These are phyloP conservation scores for Mucor racemosus DNA, from an alignment of 371 early-diverging fungal genomes.

Conservation along the genomic window DNA sequence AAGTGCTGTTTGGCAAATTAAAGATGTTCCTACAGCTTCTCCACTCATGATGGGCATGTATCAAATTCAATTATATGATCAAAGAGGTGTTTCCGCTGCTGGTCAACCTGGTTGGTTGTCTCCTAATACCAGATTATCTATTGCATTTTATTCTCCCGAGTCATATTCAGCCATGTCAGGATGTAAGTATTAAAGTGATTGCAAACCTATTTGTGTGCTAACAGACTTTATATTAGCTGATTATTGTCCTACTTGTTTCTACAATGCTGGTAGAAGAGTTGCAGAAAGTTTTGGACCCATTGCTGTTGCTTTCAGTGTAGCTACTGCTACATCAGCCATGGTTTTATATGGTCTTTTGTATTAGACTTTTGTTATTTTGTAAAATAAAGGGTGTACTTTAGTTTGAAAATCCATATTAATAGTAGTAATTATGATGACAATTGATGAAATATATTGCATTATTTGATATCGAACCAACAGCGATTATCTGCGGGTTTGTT, in stretches of 20 bases:
- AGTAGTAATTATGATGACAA: no score
- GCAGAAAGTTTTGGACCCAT: conserved; percentile 33
- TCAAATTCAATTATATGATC: conserved; percentile 52
- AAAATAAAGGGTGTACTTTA: not conserved
- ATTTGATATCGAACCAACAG: no score
- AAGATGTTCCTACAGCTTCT: conserved; percentile 41
- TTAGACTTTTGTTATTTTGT: not conserved
- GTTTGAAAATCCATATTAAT: no score
- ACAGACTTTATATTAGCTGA: conserved; percentile 23
- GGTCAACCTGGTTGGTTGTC: conserved; percentile 45
- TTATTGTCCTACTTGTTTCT: conserved; percentile 50
- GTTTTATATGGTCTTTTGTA: conserved; percentile 39
- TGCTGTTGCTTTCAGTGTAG: conserved; percentile 43
- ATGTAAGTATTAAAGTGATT: conserved; percentile 24
- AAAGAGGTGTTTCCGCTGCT: conserved; percentile 45
- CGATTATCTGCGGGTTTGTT: no score
- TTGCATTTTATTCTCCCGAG: conserved; percentile 51
- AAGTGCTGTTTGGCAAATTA: conserved; percentile 51
- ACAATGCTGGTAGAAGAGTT: conserved; percentile 38
- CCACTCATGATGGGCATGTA: conserved; percentile 54
- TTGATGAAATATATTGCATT: no score
- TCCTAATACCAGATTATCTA: conserved; percentile 39
- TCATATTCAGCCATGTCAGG: conserved; percentile 32
- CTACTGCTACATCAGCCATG: conserved; percentile 39
- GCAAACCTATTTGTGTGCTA: not conserved